A percentile compares a stretch with the other conserved stretches of the same genome.
Conservation (phyloP, 257 asterid species). For the Capsicum pubescens region DNA sequence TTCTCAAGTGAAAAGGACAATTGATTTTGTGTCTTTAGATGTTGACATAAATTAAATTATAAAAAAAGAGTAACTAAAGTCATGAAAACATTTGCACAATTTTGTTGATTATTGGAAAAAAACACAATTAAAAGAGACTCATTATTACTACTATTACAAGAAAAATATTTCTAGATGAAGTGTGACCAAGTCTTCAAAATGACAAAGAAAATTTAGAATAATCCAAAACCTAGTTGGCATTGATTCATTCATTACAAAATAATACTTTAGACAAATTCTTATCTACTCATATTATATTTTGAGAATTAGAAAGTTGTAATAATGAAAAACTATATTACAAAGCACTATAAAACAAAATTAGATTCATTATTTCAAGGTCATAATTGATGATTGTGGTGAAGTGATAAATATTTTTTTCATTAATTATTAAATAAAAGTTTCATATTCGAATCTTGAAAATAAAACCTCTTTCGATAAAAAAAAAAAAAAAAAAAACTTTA, state of each 20-base stretch:
- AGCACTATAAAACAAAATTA: background rate
- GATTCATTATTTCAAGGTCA: background rate
- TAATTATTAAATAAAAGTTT: background rate
- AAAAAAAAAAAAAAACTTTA: no score
- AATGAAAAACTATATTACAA: background rate
- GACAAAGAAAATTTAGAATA: background rate
- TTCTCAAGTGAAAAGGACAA: conserved; percentile 14
- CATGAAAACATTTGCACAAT: background rate
- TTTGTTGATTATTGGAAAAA: conserved; percentile 13
- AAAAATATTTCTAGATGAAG: background rate
- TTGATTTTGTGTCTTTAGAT: background rate
- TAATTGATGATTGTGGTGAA: background rate
- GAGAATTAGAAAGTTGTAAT: background rate
- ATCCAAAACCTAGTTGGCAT: conserved; percentile 14
- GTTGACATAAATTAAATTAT: conserved; percentile 3
- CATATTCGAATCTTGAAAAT: background rate
- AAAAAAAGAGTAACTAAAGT: background rate
- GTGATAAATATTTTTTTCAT: background rate
- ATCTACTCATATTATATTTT: conserved; percentile 8
- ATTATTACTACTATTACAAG: background rate
- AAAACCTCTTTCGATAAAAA: background rate
- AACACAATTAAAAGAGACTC: background rate
- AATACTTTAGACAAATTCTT: background rate
- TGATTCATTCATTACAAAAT: background rate
- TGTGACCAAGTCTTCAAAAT: conserved; percentile 24